Percentiles rank a stretch among this genome's conserved stretches.
Conservation (phyloP, 1,284 basidiomycete species). For the Trametes sp. region DNA sequence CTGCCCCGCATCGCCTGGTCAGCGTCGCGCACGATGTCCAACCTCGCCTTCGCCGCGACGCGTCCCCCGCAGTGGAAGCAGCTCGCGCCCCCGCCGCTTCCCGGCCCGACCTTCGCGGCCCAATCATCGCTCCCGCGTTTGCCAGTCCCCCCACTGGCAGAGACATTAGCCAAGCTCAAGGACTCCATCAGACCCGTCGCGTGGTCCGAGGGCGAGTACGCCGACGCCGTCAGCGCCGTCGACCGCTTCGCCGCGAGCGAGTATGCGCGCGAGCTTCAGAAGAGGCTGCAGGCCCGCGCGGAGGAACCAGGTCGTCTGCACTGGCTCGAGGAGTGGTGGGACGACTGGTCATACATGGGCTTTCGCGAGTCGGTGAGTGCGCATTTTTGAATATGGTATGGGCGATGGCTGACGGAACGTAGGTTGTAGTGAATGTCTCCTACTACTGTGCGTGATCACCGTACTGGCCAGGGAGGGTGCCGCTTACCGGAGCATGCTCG, state of each 20-base stretch:
- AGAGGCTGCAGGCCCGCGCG: constrained; percentile 58
- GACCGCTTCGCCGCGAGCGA: constrained; percentile 60
- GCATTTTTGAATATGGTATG: too few relatives aligned
- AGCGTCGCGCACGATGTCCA: constrained; percentile 34
- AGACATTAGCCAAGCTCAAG: constrained; percentile 67
- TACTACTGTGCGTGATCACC: constrained; percentile 70
- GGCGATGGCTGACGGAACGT: background rate
- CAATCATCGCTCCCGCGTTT: constrained; percentile 61
- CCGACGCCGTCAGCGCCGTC: constrained; percentile 61
- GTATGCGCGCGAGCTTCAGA: constrained; percentile 64
- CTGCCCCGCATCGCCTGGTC: constrained; percentile 27
- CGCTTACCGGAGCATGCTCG: background rate
- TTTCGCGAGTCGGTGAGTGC: constrained; percentile 77
- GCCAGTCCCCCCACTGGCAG: constrained; percentile 67
- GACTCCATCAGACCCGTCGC: constrained; percentile 71
- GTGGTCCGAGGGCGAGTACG: constrained; percentile 63
- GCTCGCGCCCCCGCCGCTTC: constrained; percentile 49
- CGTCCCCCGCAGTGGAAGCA: constrained; percentile 52
- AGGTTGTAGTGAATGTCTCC: constrained; percentile 85
- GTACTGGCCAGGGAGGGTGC: background rate
- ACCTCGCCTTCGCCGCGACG: constrained; percentile 22
- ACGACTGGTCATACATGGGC: constrained; percentile 71
- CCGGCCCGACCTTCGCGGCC: constrained; percentile 48
- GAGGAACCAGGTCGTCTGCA: constrained; percentile 55
- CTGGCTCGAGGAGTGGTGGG: constrained; percentile 89